A percentile compares a stretch with the other conserved stretches of the same genome.
Evolutionary conservation across 75 land plant species (phyloP).

Genomic region (Pinus albicaulis): DNA sequence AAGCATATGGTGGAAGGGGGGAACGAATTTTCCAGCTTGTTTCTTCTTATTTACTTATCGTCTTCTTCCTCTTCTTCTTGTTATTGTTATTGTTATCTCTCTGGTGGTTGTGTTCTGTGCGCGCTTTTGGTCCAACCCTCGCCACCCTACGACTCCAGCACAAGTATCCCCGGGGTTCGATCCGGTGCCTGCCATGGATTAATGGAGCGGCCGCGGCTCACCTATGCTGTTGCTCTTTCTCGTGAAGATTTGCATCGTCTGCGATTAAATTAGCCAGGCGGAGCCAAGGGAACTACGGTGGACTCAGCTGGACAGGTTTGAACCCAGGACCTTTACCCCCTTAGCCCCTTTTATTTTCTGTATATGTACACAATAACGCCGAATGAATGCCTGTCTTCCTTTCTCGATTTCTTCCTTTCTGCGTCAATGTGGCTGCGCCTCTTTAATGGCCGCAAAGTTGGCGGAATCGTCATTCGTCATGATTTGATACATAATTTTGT

Average conservation of each 20-base stretch:
- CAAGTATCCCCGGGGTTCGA: background rate
- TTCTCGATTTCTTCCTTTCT: too few species aligned
- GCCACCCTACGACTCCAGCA: conserved; percentile 5
- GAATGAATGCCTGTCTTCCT: background rate
- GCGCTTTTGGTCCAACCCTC: background rate
- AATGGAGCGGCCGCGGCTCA: background rate
- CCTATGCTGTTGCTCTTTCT: too few species aligned
- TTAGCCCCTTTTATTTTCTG: too few species aligned
- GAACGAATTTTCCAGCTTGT: background rate
- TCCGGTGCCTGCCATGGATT: background rate
- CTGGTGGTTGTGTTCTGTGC: background rate
- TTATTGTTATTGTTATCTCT: background rate
- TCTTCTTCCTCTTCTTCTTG: background rate
- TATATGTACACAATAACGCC: too few species aligned
- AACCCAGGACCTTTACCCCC: background rate
- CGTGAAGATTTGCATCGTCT: background rate
- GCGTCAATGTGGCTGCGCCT: background rate
- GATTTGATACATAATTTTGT: background rate
- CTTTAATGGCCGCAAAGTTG: conserved; percentile 3
- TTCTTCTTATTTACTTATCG: background rate
- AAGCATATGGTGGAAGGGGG: background rate
- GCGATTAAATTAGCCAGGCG: background rate
- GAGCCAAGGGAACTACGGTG: background rate
- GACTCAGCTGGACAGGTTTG: background rate
- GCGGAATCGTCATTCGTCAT: background rate